A percentile compares a stretch with the other conserved stretches of the same genome.
These are phyloP conservation scores for Camelina neglecta DNA, from an alignment of 345 rosid genomes.

Conservation along the genomic window DNA sequence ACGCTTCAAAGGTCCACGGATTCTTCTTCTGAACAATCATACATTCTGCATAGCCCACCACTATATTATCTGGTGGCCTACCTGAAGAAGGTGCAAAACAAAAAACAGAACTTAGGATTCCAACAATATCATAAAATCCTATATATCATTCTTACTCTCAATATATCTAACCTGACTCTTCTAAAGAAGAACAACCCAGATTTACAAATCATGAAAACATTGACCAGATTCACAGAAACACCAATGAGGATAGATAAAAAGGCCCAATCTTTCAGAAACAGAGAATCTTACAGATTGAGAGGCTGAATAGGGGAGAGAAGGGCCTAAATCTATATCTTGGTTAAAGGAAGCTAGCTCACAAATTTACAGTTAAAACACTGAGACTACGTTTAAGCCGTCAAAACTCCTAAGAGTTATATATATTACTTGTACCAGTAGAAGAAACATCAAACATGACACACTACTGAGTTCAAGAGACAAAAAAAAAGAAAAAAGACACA, in stretches of 20 bases:
- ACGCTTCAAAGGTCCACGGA: constrained; percentile 68
- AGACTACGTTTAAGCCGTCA: too few relatives aligned
- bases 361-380: too few relatives aligned
- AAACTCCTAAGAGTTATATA: too few relatives aligned
- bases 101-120: not conserved
- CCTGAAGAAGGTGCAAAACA: constrained; percentile 50
- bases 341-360: too few relatives aligned
- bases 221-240: constrained; percentile 24
- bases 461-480: too few relatives aligned
- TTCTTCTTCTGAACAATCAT: constrained; percentile 85
- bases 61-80: constrained; percentile 88
- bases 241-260: not conserved
- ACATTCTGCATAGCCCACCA: constrained; percentile 76
- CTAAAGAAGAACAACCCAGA: not conserved
- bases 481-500: too few relatives aligned
- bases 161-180: not conserved
- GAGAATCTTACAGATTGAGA: constrained; percentile 54
- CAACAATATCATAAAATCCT: not conserved
- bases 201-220: constrained; percentile 1
- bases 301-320: too few relatives aligned
- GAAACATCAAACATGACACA: too few relatives aligned
- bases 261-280: not conserved
- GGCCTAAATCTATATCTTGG: too few relatives aligned
- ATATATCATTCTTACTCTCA: not conserved
- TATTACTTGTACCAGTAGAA: too few relatives aligned